Percentiles rank a stretch among this genome's conserved stretches.
These are phyloP conservation scores for Phytophthora europaea DNA, from an alignment of 352 stramenopile genomes.

Conservation along the genomic window DNA sequence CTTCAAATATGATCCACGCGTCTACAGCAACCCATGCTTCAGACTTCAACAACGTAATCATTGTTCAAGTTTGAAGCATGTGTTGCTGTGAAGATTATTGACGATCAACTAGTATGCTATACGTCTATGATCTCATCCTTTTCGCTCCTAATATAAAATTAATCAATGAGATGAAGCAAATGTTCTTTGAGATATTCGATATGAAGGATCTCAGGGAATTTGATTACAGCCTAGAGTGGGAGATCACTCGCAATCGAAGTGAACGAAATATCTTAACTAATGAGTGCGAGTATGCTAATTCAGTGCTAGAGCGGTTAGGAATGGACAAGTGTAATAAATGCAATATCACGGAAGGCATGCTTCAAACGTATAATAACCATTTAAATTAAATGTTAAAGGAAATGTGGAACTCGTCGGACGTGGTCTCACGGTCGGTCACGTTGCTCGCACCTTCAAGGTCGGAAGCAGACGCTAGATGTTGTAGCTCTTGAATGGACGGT, in stretches of 20 bases:
- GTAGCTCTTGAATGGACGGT: no score
- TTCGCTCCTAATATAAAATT: background rate
- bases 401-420: no score
- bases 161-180: background rate
- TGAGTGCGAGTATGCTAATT: background rate
- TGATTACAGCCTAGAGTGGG: background rate
- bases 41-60: background rate
- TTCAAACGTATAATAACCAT: no score
- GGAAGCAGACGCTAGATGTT: no score
- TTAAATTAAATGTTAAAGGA: no score
- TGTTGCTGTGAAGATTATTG: background rate
- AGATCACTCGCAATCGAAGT: background rate
- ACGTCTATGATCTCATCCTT: background rate
- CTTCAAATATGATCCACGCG: background rate
- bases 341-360: background rate
- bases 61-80: background rate
- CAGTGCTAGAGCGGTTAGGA: background rate
- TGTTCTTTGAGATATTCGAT: background rate
- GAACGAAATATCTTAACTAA: background rate
- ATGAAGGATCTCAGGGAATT: background rate
- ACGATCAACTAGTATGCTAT: background rate
- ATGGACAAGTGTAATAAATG: background rate
- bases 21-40: no score
- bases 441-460: no score
- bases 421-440: no score